These are phyloP conservation scores for Septoria linicola DNA, from an alignment of 2,329 filamentous ascomycete species.

Conservation along the genomic window DNA sequence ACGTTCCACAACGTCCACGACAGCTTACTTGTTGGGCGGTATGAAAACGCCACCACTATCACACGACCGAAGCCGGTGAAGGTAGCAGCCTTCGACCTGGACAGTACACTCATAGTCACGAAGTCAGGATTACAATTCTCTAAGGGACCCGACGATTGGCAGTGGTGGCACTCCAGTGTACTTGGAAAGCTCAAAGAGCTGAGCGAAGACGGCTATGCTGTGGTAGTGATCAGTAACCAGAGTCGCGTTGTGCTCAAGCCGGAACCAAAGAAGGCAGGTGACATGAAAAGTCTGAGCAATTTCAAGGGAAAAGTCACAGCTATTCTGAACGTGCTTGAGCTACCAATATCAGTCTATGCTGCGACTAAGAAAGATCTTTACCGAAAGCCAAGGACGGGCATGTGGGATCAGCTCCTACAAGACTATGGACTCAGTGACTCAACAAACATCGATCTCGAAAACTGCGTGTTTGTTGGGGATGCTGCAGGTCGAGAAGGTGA, in stretches of 20 bases:
- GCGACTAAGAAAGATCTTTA: constrained; percentile 79
- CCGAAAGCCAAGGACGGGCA: constrained; percentile 82
- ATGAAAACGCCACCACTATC: constrained; percentile 41
- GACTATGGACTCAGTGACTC: constrained; percentile 51
- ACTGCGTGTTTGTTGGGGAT: constrained; percentile 86
- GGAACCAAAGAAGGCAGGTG: constrained; percentile 61
- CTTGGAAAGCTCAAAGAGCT: constrained; percentile 66
- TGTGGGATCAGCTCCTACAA: constrained; percentile 72
- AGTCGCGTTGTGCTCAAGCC: constrained; percentile 73
- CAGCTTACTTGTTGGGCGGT: constrained; percentile 75
- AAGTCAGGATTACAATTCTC: constrained; percentile 78
- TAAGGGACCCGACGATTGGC: constrained; percentile 75
- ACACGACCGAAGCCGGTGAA: constrained; percentile 48
- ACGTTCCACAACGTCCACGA: constrained; percentile 66
- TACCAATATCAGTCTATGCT: constrained; percentile 80
- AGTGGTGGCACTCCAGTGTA: constrained; percentile 81
- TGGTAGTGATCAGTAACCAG: constrained; percentile 88
- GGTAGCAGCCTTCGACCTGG: constrained; percentile 72
- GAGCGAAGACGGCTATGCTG: constrained; percentile 69
- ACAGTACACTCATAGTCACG: constrained; percentile 82
- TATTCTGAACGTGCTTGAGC: constrained; percentile 67
- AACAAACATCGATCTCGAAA: constrained; percentile 63
- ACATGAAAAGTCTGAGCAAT: constrained; percentile 67
- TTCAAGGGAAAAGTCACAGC: constrained; percentile 79
- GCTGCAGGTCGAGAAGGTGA: constrained; percentile 59